Evolutionary conservation across 192 early-diverging fungal genomes (phyloP).

Genomic region (Backusella liffmaniae): DNA sequence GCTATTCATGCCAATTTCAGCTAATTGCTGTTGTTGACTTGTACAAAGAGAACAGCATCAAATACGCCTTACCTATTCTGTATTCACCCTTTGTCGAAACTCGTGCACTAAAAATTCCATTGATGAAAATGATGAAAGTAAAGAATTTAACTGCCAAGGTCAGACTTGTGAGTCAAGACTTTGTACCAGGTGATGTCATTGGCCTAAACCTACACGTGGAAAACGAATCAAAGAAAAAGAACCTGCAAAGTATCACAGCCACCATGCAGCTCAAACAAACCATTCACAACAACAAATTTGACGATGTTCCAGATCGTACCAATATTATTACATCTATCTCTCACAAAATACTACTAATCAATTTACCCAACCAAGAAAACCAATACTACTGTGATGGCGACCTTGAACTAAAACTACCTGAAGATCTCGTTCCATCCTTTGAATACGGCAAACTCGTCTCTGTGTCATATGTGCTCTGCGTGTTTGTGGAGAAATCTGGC

Average conservation of each 20-base stretch:
- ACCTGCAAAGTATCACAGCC: background rate
- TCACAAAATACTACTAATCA: background rate
- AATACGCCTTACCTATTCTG: constrained; percentile 3
- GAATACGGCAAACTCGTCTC: constrained; percentile 8
- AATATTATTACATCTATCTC: background rate
- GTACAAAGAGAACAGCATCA: background rate
- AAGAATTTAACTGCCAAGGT: background rate
- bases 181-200: constrained; percentile 16
- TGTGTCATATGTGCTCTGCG: constrained; percentile 1
- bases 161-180: background rate
- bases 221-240: background rate
- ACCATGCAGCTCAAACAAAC: constrained; percentile 3
- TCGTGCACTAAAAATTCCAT: constrained; percentile 1
- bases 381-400: background rate
- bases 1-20: constrained; percentile 6
- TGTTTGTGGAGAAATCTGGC: constrained; percentile 3
- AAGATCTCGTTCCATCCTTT: constrained; percentile 11
- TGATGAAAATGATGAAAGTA: background rate
- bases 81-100: constrained; percentile 22
- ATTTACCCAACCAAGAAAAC: background rate
- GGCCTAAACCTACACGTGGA: background rate
- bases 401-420: background rate
- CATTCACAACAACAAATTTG: background rate
- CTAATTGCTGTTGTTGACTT: constrained; percentile 8
- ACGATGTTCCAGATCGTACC: background rate